Evolutionary conservation across 352 stramenopile species (phyloP).

Genomic region (Phytophthora idaei): DNA sequence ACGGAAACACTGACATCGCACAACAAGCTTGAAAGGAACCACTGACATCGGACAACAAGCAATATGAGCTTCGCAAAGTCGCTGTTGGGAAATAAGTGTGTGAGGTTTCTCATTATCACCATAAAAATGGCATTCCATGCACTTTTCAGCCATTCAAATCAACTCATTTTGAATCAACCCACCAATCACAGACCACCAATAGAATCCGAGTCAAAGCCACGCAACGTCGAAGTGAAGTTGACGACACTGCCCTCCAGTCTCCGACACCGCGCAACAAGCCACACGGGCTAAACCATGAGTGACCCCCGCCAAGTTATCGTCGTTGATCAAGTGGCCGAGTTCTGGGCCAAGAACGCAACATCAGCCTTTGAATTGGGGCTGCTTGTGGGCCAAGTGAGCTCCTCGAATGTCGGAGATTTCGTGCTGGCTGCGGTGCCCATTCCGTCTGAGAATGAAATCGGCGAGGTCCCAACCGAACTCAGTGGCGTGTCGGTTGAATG

Average conservation of each 20-base stretch:
- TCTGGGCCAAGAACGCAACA: conserved; percentile 22
- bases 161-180: background rate
- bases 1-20: too few species aligned
- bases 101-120: too few species aligned
- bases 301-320: conserved; percentile 36
- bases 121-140: too few species aligned
- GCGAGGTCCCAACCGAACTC: conserved; percentile 39
- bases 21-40: too few species aligned
- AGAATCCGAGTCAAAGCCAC: background rate
- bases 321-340: conserved; percentile 31
- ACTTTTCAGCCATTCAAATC: conserved; percentile 5
- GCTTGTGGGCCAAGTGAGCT: conserved; percentile 59
- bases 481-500: conserved; percentile 69
- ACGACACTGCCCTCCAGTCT: conserved; percentile 1
- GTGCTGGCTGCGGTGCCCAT: conserved; percentile 58
- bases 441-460: conserved; percentile 51
- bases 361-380: conserved; percentile 63
- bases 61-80: too few species aligned
- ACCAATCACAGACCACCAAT: conserved; percentile 3
- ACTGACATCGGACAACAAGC: too few species aligned
- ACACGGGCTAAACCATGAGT: conserved; percentile 29
- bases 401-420: conserved; percentile 38
- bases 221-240: conserved; percentile 12
- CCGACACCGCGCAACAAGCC: background rate
- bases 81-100: too few species aligned